Base-by-base conservation (phyloP, 202 grass and related monocot genomes). In the Setaria italica region DNA sequence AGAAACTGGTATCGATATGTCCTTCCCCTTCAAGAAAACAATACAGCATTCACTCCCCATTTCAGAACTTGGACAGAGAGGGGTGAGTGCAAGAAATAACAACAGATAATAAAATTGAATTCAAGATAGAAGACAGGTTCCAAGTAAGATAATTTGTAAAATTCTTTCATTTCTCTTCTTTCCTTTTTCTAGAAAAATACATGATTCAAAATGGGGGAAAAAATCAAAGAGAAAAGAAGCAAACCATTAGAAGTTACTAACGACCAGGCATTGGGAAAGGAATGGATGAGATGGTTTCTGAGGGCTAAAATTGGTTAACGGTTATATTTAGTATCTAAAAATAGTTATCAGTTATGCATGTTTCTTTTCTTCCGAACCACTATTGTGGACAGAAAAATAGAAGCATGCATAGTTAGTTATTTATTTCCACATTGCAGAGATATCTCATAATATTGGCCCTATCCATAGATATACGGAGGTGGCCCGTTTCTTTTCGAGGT, bases 281-380 rank as follows among this genome's bases (percentile, higher is more conserved):
- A 80, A 76, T 62, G 86, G 54, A 82, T 34, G 79, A 35, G 51
- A 70, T 73, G 19, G 15, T n/a, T 76, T 74, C 35, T 78, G n/a
- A 79, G 25, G 84, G 57, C 74, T 87, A 87, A 90, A 84, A 80
- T 70, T 90, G 84, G 89, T 62, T 76, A 76, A 70, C 29, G 55
- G 58, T 12, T 35, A 68, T 47, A 12, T 19, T 76, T 72, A 20
- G 57, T 80, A 66, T 74, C 85, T 80, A 71, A 84, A 75, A 84
- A 84, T 87, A 87, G 80, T 76, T 5, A 55, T 2, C 4, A 29
- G 17, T 47, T 15, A 15, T 50, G 48, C 48, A 80, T 69, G 53
- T 67, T 74, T 71, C 7, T 71, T 70, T 25, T 77, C 32, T 50
- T 67, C 58, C 15, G 12, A 51, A 66, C 37, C 39, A n/a, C 19